Evolutionary conservation across 352 stramenopile genomes (phyloP).

Genomic region (Phytophthora hybrid): DNA sequence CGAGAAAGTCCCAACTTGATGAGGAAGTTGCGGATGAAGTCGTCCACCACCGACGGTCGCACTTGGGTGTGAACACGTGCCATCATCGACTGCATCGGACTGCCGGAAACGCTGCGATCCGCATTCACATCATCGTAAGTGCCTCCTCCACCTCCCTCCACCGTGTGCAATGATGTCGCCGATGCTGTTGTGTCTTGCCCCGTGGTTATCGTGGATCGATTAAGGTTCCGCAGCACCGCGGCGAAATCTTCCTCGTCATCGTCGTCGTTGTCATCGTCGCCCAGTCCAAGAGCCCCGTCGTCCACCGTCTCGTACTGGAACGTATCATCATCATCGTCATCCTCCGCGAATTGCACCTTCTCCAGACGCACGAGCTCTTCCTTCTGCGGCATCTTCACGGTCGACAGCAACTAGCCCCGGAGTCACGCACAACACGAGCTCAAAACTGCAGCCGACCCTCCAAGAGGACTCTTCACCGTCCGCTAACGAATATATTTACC

Average conservation of each 20-base stretch:
- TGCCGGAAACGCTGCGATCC: slow-evolving; percentile 32
- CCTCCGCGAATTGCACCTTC: slow-evolving; percentile 86
- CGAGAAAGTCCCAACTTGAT: slow-evolving; percentile 93
- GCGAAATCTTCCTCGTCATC: slow-evolving; percentile 92
- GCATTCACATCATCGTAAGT: slow-evolving; percentile 22
- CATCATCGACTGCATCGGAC: slow-evolving; percentile 34
- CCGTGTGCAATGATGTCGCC: slow-evolving; percentile 8
- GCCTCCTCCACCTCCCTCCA: slow-evolving; percentile 7
- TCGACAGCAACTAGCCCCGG: slow-evolving; percentile 6
- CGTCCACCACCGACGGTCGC: slow-evolving; percentile 91
- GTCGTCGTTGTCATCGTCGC: slow-evolving; percentile 76
- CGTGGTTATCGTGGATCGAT: slow-evolving; percentile 58
- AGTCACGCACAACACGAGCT: slow-evolving; percentile 12
- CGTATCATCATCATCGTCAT: slow-evolving; percentile 84
- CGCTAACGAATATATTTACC: slow-evolving; percentile 35
- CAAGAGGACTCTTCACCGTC: slow-evolving; percentile 29
- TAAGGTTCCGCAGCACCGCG: slow-evolving; percentile 76
- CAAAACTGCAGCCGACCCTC: slow-evolving; percentile 8
- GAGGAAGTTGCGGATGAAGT: slow-evolving; percentile 96
- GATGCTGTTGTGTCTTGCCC: slow-evolving; percentile 28
- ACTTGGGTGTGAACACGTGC: slow-evolving; percentile 67
- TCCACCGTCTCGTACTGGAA: slow-evolving; percentile 88
- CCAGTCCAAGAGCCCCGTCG: slow-evolving; percentile 56
- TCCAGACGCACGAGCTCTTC: slow-evolving; percentile 89
- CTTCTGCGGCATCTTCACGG: slow-evolving; percentile 40